Percentiles rank a stretch among this genome's conserved stretches.
These are phyloP conservation scores for Oryza meyeriana DNA, from an alignment of 176 grass and related monocot genomes.

Conservation along the genomic window DNA sequence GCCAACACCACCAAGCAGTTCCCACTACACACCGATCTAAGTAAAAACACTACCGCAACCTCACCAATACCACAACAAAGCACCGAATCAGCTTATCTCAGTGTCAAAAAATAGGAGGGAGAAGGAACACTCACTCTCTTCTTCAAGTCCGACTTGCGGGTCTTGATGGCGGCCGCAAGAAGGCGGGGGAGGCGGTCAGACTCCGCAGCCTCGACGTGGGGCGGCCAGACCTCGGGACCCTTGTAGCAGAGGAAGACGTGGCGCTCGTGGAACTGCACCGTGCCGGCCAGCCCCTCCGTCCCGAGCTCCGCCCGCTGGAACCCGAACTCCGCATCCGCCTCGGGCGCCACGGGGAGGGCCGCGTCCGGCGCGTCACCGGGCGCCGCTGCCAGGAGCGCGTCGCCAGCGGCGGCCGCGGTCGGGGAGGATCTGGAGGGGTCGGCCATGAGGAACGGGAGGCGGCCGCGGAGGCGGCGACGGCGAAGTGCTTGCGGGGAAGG, in stretches of 20 bases:
- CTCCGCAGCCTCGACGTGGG: slow-evolving; percentile 70
- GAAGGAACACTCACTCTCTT: slow-evolving; percentile 53
- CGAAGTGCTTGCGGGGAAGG: background rate
- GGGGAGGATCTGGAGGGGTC: slow-evolving; percentile 50
- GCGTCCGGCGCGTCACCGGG: slow-evolving; percentile 32
- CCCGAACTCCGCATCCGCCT: slow-evolving; percentile 60
- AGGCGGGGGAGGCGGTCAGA: slow-evolving; percentile 75
- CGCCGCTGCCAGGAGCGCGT: slow-evolving; percentile 23
- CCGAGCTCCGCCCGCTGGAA: slow-evolving; percentile 76
- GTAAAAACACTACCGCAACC: background rate
- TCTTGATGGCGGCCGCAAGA: slow-evolving; percentile 65
- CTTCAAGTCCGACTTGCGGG: slow-evolving; percentile 55
- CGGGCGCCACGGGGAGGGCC: slow-evolving; percentile 1
- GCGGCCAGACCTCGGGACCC: slow-evolving; percentile 74
- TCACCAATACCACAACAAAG: background rate
- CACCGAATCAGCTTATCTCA: slow-evolving; percentile 13
- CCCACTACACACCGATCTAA: background rate
- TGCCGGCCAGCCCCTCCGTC: slow-evolving; percentile 60
- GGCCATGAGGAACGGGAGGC: slow-evolving; percentile 43
- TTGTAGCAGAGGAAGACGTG: slow-evolving; percentile 98
- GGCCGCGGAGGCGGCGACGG: background rate
- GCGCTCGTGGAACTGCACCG: slow-evolving; percentile 77
- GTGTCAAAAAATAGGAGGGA: background rate
- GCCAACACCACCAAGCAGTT: background rate
- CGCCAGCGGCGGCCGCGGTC: slow-evolving; percentile 24